Conservation (phyloP, 2,329 filamentous ascomycete species). For the Penicillium vulpinum region DNA sequence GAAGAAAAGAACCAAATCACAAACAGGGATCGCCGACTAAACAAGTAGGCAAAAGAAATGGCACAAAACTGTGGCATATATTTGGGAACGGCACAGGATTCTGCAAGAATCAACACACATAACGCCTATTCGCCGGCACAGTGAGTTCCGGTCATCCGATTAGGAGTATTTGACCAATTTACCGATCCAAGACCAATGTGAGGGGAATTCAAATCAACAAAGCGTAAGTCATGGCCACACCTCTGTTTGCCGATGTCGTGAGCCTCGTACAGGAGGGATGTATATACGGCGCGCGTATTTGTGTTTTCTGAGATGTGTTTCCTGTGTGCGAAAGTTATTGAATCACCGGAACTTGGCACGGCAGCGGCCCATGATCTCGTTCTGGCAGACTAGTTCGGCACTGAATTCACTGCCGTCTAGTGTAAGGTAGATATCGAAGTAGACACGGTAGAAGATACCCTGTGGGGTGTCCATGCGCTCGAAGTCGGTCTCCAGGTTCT, state of each 20-base stretch:
- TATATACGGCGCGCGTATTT: background rate
- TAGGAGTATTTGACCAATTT: background rate
- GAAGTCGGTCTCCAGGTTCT: constrained; percentile 99
- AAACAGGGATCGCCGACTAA: constrained; percentile 2
- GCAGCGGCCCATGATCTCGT: constrained; percentile 97
- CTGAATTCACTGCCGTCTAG: constrained; percentile 98
- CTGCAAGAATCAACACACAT: constrained; percentile 14
- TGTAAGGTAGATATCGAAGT: constrained; percentile 76
- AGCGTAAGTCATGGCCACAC: background rate
- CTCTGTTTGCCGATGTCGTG: background rate
- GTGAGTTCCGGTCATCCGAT: constrained; percentile 9
- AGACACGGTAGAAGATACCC: constrained; percentile 84
- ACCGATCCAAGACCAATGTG: background rate
- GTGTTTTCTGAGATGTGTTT: background rate
- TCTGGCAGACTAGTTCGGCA: constrained; percentile 97
- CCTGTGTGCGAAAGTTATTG: background rate
- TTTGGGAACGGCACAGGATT: constrained; percentile 13
- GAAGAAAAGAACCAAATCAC: background rate
- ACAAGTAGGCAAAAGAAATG: constrained; percentile 8
- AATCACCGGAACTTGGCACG: constrained; percentile 76
- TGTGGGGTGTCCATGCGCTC: constrained; percentile 99
- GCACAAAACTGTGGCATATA: constrained; percentile 13
- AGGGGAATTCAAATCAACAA: background rate
- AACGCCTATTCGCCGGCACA: constrained; percentile 26
- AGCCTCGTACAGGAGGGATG: background rate